Evolutionary conservation across 2,329 filamentous ascomycete species (phyloP).

Genomic region (Trichoderma atroviride): DNA sequence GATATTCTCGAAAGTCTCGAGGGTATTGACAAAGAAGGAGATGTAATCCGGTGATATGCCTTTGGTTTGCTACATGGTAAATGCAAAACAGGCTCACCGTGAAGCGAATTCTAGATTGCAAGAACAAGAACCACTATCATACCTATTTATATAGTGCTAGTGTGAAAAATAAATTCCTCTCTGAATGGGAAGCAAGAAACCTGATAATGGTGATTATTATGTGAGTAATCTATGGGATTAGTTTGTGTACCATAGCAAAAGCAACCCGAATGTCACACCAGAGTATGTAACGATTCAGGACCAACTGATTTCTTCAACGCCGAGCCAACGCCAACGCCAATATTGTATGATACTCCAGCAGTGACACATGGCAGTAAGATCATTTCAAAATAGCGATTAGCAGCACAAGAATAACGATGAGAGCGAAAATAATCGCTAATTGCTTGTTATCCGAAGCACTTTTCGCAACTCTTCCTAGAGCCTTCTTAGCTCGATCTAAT

Average conservation of each 20-base stretch:
- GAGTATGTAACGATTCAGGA: background rate
- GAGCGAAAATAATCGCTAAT: constrained; percentile 75
- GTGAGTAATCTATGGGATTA: background rate
- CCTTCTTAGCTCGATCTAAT: constrained; percentile 72
- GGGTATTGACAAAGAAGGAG: constrained; percentile 74
- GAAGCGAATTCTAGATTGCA: constrained; percentile 18
- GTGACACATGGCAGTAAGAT: background rate
- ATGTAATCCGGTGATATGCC: constrained; percentile 65
- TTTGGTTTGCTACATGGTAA: background rate
- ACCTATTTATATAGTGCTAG: constrained; percentile 19
- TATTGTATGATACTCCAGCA: background rate
- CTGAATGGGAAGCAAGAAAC: background rate
- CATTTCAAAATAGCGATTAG: constrained; percentile 82
- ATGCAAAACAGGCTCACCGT: background rate
- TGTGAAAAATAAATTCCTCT: background rate
- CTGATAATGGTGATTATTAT: background rate
- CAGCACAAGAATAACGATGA: constrained; percentile 81
- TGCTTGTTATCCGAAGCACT: constrained; percentile 85
- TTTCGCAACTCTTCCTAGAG: constrained; percentile 71
- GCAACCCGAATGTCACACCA: background rate
- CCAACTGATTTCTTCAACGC: background rate
- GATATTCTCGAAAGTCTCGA: constrained; percentile 82
- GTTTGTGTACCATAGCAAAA: background rate
- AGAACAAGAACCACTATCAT: constrained; percentile 10
- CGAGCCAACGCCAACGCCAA: background rate